phyloP scores from a whole-genome alignment of 371 early-diverging fungal genomes.

The Haplosporangium sp. region DNA sequence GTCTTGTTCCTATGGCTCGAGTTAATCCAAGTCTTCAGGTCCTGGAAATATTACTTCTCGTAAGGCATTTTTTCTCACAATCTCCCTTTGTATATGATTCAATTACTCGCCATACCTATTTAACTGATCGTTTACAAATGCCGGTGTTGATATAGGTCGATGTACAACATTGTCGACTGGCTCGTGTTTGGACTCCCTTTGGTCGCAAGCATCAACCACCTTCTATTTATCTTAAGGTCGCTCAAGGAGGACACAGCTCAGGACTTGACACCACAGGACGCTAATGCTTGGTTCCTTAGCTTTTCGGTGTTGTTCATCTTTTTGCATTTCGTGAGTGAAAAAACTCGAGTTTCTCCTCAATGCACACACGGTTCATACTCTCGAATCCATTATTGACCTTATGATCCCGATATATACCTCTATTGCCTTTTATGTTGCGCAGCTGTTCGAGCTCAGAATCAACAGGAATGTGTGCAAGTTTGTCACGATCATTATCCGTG shows the following conservation, averaged over 20 bases:
- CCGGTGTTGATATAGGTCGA: background rate
- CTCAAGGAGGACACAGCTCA: background rate
- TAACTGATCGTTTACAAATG: no score
- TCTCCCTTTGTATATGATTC: background rate
- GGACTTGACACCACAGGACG: background rate
- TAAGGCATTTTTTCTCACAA: background rate
- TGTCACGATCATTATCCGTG: slow-evolving; percentile 6
- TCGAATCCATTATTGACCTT: no score
- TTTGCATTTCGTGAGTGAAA: slow-evolving; percentile 4
- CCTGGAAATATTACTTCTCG: slow-evolving; percentile 1
- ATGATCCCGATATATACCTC: no score
- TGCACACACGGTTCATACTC: no score
- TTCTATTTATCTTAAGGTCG: background rate
- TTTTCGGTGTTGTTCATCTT: slow-evolving; percentile 5
- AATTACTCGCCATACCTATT: background rate
- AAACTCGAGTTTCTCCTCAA: background rate
- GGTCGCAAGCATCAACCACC: background rate
- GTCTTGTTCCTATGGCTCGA: slow-evolving; percentile 5
- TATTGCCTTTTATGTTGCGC: background rate
- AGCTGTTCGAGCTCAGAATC: slow-evolving; percentile 5
- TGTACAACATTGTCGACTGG: background rate
- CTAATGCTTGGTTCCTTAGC: background rate
- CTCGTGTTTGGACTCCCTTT: slow-evolving; percentile 2
- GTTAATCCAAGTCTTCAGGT: background rate
- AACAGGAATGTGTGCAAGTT: slow-evolving; percentile 5